Base-by-base conservation (phyloP, 106 monocot genomes). In the Apostasia shenzhenica region DNA sequence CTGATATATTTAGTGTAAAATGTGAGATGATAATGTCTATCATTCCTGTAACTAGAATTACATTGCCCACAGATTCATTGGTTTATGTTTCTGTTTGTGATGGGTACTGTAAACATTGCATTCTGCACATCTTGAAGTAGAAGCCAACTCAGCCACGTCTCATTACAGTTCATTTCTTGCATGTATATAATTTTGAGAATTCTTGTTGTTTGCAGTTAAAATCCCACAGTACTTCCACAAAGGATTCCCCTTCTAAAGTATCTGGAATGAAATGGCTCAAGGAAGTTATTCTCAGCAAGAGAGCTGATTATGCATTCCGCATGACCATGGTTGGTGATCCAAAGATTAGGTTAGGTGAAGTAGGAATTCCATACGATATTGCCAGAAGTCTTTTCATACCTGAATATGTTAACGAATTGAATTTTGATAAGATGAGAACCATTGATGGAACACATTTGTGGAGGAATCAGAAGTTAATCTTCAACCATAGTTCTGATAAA, bases 251-350 rank as follows among this genome's bases (percentile, higher is more conserved):
- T 67, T 56, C 85, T 57, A 61, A 68, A 3, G 62, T 38, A 47
- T 75, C 72, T 72, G 92, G 89, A 14, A 58, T 73, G 73, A 92
- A 64, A 77, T 97, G 92, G 92, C 55, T 97, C 43, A 92, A 90
- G 79, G 85, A 97, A 52, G 70, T 81, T 3, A 69, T 97, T 51
- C 75, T 97, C 54, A 78, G 87, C 69, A 97, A 97, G 71, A 80
- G 86, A 67, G 75, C 84, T 9, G 97, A 97, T 78, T 67, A 79
- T 77, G 72, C 77, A 26, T 87, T 92, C 70, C 86, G 89, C 41
- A 83, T 89, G 89, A 71, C 73, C 57, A 89, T 92, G 78, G 72
- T 90, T 43, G 97, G 97, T 46, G 97, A 97, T 67, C 92, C 97
- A 48, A 87, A 87, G 46, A 54, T 97, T 12, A 77, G 73, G n/a